Base-by-base conservation (phyloP, 768 basidiomycete genomes). In the Mycena kentingensis region DNA sequence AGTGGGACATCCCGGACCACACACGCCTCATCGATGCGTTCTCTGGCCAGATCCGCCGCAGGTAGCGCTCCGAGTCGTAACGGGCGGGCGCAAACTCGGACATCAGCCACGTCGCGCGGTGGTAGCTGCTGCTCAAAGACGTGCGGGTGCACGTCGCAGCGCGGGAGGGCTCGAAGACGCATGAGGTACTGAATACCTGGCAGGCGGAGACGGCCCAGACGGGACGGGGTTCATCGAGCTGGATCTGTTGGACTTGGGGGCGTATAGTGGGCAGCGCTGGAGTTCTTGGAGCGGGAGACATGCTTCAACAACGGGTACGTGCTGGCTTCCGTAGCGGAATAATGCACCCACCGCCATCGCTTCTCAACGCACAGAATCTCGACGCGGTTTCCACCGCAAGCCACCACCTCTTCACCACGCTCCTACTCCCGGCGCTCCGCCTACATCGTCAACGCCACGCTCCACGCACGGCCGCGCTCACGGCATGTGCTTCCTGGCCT, bases 61-160 rank as follows among this genome's bases (percentile, higher is more conserved):
- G 49, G 70, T 75, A 19, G 52, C 67, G 13, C 61, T 74, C 31
- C 69, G 72, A 15, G n/a, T n/a, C n/a, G n/a, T n/a, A n/a, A n/a
- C n/a, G n/a, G n/a, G 68, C 69, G 13, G 74, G 76, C 2, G 71
- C 70, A 3, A 76, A 73, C 51, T 55, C 68, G 1, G 75, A 65
- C 1, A 70, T 79, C 27, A 77, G 76, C 4, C 70, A 70, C 32
- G 71, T 75, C 49, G 76, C 73, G 15, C 67, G 65, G 26, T 73
- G 69, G 58, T 60, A 65, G 10, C 50, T 69, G 21, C 48, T 67
- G 0, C 49, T 59, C n/a, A 67, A 69, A 44, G 61, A 62, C 22
- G 68, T 68, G 24, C 65, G 59, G 48, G 67, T 69, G 2, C 69
- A 65, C 52, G 58, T 69, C 3, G 62, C 66, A 4, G 62, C 61